A percentile compares a stretch with the other conserved stretches of the same genome.
These are phyloP conservation scores for Thelephora ganbajun DNA, from an alignment of 768 basidiomycete species.

Conservation along the genomic window DNA sequence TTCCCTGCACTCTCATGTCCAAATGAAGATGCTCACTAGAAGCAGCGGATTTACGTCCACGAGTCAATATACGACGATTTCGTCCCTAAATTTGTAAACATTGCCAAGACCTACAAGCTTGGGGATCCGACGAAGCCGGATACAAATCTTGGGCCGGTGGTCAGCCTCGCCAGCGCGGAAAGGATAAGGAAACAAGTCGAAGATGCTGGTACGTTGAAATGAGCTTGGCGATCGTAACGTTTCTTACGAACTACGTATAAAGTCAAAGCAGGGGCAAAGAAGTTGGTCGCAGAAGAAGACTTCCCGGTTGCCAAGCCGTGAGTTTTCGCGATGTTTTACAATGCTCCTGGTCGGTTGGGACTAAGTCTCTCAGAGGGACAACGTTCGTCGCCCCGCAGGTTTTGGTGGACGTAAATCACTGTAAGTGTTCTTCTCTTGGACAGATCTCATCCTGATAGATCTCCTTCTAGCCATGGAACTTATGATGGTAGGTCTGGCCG, in stretches of 20 bases:
- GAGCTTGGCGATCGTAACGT: too few species aligned
- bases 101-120: slow-evolving; percentile 60
- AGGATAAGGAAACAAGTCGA: slow-evolving; percentile 76
- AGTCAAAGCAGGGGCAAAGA: slow-evolving; percentile 71
- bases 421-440: slow-evolving; percentile 29
- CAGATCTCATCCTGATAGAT: background rate
- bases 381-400: slow-evolving; percentile 89
- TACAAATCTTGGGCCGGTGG: slow-evolving; percentile 85
- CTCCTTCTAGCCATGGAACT: slow-evolving; percentile 63
- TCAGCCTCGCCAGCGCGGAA: slow-evolving; percentile 75
- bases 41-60: slow-evolving; percentile 86
- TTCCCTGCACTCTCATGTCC: slow-evolving; percentile 5
- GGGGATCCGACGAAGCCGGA: slow-evolving; percentile 68
- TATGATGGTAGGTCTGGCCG: slow-evolving; percentile 50
- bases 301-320: slow-evolving; percentile 61
- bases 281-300: slow-evolving; percentile 52
- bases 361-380: slow-evolving; percentile 38
- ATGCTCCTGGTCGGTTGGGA: slow-evolving; percentile 2
- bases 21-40: background rate
- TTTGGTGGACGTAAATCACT: slow-evolving; percentile 76
- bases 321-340: slow-evolving; percentile 2
- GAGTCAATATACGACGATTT: slow-evolving; percentile 71
- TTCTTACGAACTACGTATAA: too few species aligned
- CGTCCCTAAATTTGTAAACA: slow-evolving; percentile 53
- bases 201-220: slow-evolving; percentile 51